These are phyloP conservation scores for Piper betle DNA, from an alignment of 164 flowering plant genomes.

Conservation along the genomic window DNA sequence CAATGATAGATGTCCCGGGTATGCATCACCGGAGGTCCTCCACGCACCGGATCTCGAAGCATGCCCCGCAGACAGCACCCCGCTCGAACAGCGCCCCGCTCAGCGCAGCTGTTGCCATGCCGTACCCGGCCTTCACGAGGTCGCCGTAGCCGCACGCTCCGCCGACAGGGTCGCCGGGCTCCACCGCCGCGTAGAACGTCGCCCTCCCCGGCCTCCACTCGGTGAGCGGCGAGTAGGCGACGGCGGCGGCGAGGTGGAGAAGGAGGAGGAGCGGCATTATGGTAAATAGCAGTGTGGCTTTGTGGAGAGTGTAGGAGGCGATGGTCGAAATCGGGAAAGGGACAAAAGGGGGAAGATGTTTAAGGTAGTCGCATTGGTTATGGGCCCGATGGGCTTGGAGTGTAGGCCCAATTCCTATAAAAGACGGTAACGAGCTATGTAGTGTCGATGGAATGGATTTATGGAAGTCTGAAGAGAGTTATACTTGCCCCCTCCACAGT, in stretches of 20 bases:
- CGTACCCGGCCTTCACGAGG: conserved; percentile 52
- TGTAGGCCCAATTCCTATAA: too few species aligned
- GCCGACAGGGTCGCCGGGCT: conserved; percentile 58
- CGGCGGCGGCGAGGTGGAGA: conserved; percentile 4
- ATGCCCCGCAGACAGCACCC: conserved; percentile 91
- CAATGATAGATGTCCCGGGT: conserved; percentile 81
- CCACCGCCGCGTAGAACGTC: conserved; percentile 70
- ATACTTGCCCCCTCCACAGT: too few species aligned
- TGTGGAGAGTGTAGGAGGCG: too few species aligned
- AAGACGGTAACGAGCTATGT: too few species aligned
- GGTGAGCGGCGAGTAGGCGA: conserved; percentile 12
- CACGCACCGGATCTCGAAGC: conserved; percentile 75
- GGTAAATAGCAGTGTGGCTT: too few species aligned
- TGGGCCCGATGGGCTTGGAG: too few species aligned
- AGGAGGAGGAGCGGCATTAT: neutral
- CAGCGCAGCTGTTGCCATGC: conserved; percentile 71
- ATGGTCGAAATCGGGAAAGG: too few species aligned
- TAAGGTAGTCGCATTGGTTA: too few species aligned
- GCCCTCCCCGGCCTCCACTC: conserved; percentile 78
- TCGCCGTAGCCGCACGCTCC: conserved; percentile 96
- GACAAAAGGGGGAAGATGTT: too few species aligned
- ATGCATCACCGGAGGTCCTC: conserved; percentile 79
- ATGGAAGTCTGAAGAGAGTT: too few species aligned
- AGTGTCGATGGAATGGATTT: too few species aligned
- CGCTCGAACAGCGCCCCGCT: conserved; percentile 51